Evolutionary conservation across 129 eudicot species (phyloP), one percentile per base, ranked within the genome.

Genomic region (Flaveria brownii): DNA sequence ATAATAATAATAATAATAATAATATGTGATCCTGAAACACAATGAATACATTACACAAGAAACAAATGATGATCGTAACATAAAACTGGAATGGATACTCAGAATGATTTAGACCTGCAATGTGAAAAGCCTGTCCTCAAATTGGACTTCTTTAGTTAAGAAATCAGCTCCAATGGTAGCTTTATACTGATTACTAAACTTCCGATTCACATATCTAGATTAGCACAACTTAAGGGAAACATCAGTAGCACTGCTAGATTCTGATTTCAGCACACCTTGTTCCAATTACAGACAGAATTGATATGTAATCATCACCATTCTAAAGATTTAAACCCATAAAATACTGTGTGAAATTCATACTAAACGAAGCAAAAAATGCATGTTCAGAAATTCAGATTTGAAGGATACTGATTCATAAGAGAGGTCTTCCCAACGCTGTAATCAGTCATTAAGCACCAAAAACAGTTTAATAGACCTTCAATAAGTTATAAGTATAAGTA

Each of bases 381-480:
- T 9, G 42, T 71, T 33, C 17, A 25, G 49, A 43, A n/a, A 76
- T 9, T n/a, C n/a, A 64, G 64, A 77, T 47, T 15, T 56, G 61
- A 71, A 77, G 87, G 90, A 86, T 86, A 86, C 90, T 86, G 87
- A 82, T 86, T 86, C 90, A 86, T 86, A 28, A 86, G 77, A 66
- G 90, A 86, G 36, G 90, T 86, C 87, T 84, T 86, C 25, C 90
- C 90, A 74, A 86, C 87, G 80, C 86, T 86, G 84, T 10, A 54
- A 81, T 55, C 13, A 28, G 23, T 16, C 17, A 77, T 20, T 10
- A 50, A 83, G 83, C 59, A 26, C 17, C 70, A 33, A 30, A 52
- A 72, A 73, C 72, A 80, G 75, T 56, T 77, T 51, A 57, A 55
- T 69, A 30, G 50, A 57, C 49, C 26, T 26, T 28, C 49, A 74